phyloP scores from a whole-genome alignment of 805 yeast species.

The Crinitomyces ghanaensis region DNA sequence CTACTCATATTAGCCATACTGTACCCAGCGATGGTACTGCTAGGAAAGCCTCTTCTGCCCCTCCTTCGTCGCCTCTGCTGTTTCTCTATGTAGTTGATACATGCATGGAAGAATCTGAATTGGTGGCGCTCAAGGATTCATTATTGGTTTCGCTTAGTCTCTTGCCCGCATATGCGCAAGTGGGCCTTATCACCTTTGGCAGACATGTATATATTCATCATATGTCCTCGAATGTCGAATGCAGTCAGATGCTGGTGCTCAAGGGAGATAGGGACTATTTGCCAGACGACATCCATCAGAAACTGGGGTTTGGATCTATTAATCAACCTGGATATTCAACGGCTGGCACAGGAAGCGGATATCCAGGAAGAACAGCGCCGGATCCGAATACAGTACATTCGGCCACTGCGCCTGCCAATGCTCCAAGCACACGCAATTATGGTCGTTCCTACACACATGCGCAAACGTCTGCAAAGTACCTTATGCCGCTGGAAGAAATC shows the following conservation, averaged over 20 bases:
- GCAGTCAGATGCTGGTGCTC: slow-evolving; percentile 65
- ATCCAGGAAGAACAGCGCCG: too few relatives aligned
- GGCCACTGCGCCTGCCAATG: slow-evolving; percentile 3
- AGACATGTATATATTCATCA: slow-evolving; percentile 85
- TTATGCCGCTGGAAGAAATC: slow-evolving; percentile 56
- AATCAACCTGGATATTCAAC: too few relatives aligned
- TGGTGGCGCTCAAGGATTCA: slow-evolving; percentile 72
- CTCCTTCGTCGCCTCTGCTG: slow-evolving; percentile 74
- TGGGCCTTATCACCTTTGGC: slow-evolving; percentile 84
- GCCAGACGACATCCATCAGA: slow-evolving; percentile 40
- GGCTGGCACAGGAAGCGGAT: too few relatives aligned
- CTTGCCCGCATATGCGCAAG: slow-evolving; percentile 78
- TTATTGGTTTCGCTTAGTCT: slow-evolving; percentile 62
- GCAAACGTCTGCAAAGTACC: slow-evolving; percentile 35
- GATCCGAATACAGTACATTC: slow-evolving; percentile 12
- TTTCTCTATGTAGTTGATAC: slow-evolving; percentile 78
- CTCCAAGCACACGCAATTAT: neutral
- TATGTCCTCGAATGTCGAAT: slow-evolving; percentile 44
- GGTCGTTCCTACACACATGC: neutral
- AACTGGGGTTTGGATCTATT: slow-evolving; percentile 39
- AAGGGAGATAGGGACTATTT: slow-evolving; percentile 78
- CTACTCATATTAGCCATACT: too few relatives aligned
- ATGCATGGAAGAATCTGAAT: slow-evolving; percentile 77
- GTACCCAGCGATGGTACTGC: too few relatives aligned
- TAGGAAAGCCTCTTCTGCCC: slow-evolving; percentile 21